Percentiles rank a stretch among this genome's conserved stretches.
Evolutionary conservation across 371 early-diverging fungal genomes (phyloP).

Genomic region (Basidiobolus meristosporus): DNA sequence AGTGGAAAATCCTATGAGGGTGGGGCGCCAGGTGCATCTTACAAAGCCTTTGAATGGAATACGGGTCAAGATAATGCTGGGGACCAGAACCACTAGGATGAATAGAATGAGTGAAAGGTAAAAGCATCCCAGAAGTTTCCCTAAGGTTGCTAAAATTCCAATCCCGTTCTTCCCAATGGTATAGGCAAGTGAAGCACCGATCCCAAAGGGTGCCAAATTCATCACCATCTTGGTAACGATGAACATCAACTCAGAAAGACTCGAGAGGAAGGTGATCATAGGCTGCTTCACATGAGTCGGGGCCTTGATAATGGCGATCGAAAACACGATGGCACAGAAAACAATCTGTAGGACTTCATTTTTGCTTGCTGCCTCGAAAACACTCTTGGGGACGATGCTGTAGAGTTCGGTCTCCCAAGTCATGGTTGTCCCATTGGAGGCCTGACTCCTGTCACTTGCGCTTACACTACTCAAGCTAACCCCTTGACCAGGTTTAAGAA

Average conservation of each 20-base stretch:
- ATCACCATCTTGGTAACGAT: slow-evolving; percentile 41
- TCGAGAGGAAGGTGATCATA: slow-evolving; percentile 27
- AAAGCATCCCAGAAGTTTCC: slow-evolving; percentile 45
- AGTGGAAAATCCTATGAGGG: slow-evolving; percentile 67
- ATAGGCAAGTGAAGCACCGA: slow-evolving; percentile 39
- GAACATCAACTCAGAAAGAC: slow-evolving; percentile 46
- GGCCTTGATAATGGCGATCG: slow-evolving; percentile 30
- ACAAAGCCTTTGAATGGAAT: slow-evolving; percentile 33
- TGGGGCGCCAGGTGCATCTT: slow-evolving; percentile 31
- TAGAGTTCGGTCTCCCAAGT: slow-evolving; percentile 26
- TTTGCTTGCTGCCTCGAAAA: slow-evolving; percentile 23
- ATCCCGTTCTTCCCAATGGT: slow-evolving; percentile 47
- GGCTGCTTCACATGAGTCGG: slow-evolving; percentile 10
- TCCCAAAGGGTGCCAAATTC: slow-evolving; percentile 61
- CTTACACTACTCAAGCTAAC: slow-evolving; percentile 10
- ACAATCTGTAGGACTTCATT: slow-evolving; percentile 39
- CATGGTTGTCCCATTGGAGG: slow-evolving; percentile 16
- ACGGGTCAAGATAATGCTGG: slow-evolving; percentile 32
- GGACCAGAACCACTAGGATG: slow-evolving; percentile 28
- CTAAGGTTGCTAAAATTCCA: slow-evolving; percentile 31
- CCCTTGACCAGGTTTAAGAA: slow-evolving; percentile 39
- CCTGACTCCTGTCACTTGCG: slow-evolving; percentile 4
- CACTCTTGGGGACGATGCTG: slow-evolving; percentile 30
- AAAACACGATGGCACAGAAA: slow-evolving; percentile 47
- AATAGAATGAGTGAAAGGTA: slow-evolving; percentile 39